Base-by-base conservation (phyloP, 495 filamentous ascomycete species). In the Hypoxylon lienhwacheense region DNA sequence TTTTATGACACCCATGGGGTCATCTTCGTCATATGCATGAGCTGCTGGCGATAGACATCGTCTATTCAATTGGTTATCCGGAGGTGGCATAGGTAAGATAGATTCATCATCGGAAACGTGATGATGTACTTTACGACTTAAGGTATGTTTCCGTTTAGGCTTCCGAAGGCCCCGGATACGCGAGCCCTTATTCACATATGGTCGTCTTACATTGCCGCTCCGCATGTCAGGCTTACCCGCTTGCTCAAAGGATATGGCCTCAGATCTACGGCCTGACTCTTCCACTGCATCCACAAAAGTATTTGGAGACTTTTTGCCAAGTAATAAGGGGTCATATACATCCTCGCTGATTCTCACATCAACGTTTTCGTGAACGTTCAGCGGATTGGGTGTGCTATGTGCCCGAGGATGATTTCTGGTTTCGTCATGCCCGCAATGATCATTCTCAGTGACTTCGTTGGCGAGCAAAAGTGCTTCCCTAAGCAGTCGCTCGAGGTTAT, bases 401-500 rank as follows among this genome's bases (percentile, higher is more conserved):
- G n/a, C n/a, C n/a, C n/a, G n/a, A n/a, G n/a, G 19, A 12, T 17
- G 47, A 7, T 33, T 32, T 14, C 16, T 16, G 12, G 51, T 14
- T 24, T 66, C 55, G 5, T 40, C 14, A 47, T 57, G 44, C 4
- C 35, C 58, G 14, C 40, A 59, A 39, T 36, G 31, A 29, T 52
- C 47, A 7, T 44, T 54, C 11, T 67, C 61, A 10, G 63, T 65
- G 36, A 61, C 69, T 43, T 76, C 59, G 17, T 70, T 64, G 12
- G 74, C 77, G 14, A 81, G 58, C 0, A 58, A 63, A 12, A 77
- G 48, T 12, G 77, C 78, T 56, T 79, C 72, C 26, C 64, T 66
- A 12, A 80, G 65, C 8, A 80, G 67, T 33, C 65, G 53, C 41
- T 81, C 77, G 21, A 80, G 66, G 42, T 75, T 68, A 11, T 58